Evolutionary conservation across 306 rosid genomes (phyloP), one percentile per base, ranked within the genome.

Genomic region (Glycine latifolia): DNA sequence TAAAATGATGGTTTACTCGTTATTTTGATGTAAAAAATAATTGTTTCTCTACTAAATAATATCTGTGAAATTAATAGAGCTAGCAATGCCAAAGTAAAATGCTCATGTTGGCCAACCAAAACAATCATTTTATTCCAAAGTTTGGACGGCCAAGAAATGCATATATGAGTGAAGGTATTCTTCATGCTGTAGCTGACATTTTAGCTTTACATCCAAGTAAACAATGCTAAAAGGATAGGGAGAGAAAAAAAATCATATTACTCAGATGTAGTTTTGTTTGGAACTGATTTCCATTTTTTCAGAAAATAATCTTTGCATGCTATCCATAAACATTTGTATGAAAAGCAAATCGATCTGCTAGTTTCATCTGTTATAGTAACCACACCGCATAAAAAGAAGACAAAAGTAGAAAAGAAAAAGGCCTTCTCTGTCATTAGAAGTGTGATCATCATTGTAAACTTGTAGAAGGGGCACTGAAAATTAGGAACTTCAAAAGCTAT

Each of bases 291-390:
- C 16, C 70, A 76, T 58, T 4, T 41, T 76, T 47, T 43, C 16
- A 71, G 78, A 50, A 80, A 83, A 60, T 84, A 83, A 83, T 72
- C 62, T 72, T 31, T 60, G 78, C 71, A 70, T 78, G 87, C 53
- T 67, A 35, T 52, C 41, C 58, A 33, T 16, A 12, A 73, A 49
- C 75, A 72, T 54, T 66, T 77, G 60, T 31, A 75, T 66, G 55
- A 76, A 83, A 86, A 80, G 81, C 62, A 61, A 75, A 53, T 65
- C 79, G 50, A 69, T 79, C 73, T 55, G 50, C n/a, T 41, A 37
- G 41, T 50, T 75, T 83, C 72, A 62, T 79, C 56, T 82, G 53
- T 31, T 69, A 62, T 78, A 67, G 70, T n/a, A 63, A 78, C 63
- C 15, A 50, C 78, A 78, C 12, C 46, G 10, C 31, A 61, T 75